Conservation (phyloP, 1,284 basidiomycete genomes). For the Volvariella surrecta region DNA sequence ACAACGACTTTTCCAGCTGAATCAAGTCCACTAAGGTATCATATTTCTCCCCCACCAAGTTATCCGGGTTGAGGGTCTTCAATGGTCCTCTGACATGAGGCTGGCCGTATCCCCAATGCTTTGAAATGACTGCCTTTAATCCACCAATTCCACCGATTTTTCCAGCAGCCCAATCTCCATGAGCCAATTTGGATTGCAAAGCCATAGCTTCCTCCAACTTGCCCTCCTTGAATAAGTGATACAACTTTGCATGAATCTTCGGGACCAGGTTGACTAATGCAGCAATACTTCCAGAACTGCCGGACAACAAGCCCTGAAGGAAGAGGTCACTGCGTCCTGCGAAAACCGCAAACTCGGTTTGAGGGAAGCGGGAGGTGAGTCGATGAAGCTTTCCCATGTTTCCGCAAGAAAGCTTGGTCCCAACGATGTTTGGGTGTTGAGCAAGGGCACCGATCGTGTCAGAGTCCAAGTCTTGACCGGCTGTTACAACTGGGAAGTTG, state of each 20-base stretch:
- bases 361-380: slow-evolving; percentile 47
- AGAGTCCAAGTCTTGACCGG: slow-evolving; percentile 82
- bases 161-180: slow-evolving; percentile 66
- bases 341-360: slow-evolving; percentile 51
- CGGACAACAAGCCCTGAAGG: slow-evolving; percentile 59
- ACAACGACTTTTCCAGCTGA: slow-evolving; percentile 43
- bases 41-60: slow-evolving; percentile 23
- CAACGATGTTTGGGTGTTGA: slow-evolving; percentile 82
- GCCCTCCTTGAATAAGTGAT: slow-evolving; percentile 48
- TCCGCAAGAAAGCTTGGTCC: slow-evolving; percentile 82
- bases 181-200: slow-evolving; percentile 62
- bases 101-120: slow-evolving; percentile 64
- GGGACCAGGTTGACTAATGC: slow-evolving; percentile 75
- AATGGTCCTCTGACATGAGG: slow-evolving; percentile 53
- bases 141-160: slow-evolving; percentile 67
- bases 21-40: slow-evolving; percentile 44
- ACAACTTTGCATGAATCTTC: slow-evolving; percentile 60
- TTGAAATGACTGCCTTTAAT: slow-evolving; percentile 61
- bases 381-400: slow-evolving; percentile 80
- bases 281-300: slow-evolving; percentile 64
- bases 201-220: slow-evolving; percentile 57
- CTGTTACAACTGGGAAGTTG: slow-evolving; percentile 80
- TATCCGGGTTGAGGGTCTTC: slow-evolving; percentile 23
- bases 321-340: slow-evolving; percentile 61
- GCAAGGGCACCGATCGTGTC: slow-evolving; percentile 70